These are phyloP conservation scores for Alternaria sp. DNA, from an alignment of 2,329 filamentous ascomycete genomes.

Conservation along the genomic window DNA sequence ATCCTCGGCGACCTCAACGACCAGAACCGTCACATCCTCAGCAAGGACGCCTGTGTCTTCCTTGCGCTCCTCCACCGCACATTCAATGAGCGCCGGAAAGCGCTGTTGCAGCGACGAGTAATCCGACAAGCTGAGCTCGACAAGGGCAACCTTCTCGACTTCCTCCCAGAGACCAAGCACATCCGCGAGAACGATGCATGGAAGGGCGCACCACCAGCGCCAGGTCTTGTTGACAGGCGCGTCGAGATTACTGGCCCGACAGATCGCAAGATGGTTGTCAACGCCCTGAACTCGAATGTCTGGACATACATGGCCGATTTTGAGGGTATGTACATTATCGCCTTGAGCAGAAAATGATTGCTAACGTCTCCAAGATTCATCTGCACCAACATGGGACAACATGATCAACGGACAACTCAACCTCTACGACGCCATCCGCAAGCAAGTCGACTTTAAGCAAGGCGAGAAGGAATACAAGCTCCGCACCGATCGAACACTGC, in stretches of 20 bases:
- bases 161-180: slow-evolving; percentile 93
- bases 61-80: slow-evolving; percentile 93
- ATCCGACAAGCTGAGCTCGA: slow-evolving; percentile 92
- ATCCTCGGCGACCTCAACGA: slow-evolving; percentile 83
- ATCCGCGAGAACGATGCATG: slow-evolving; percentile 94
- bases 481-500: slow-evolving; percentile 83
- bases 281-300: slow-evolving; percentile 93
- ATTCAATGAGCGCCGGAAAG: slow-evolving; percentile 90
- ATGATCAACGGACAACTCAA: slow-evolving; percentile 99
- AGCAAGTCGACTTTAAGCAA: slow-evolving; percentile 95
- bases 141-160: slow-evolving; percentile 87
- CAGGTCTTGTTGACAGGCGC: slow-evolving; percentile 89
- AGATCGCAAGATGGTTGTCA: slow-evolving; percentile 99
- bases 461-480: slow-evolving; percentile 97
- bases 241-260: slow-evolving; percentile 98
- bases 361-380: slow-evolving; percentile 73
- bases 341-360: too few species aligned
- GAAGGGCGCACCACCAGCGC: slow-evolving; percentile 90
- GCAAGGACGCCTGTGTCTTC: slow-evolving; percentile 88
- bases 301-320: slow-evolving; percentile 99
- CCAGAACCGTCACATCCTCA: slow-evolving; percentile 88
- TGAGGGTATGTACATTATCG: slow-evolving; percentile 71
- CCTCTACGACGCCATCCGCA: slow-evolving; percentile 93
- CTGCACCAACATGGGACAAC: slow-evolving; percentile 97
- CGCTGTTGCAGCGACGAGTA: slow-evolving; percentile 84